phyloP scores from a whole-genome alignment of 768 basidiomycete species.

The Amylocystis lapponica region DNA sequence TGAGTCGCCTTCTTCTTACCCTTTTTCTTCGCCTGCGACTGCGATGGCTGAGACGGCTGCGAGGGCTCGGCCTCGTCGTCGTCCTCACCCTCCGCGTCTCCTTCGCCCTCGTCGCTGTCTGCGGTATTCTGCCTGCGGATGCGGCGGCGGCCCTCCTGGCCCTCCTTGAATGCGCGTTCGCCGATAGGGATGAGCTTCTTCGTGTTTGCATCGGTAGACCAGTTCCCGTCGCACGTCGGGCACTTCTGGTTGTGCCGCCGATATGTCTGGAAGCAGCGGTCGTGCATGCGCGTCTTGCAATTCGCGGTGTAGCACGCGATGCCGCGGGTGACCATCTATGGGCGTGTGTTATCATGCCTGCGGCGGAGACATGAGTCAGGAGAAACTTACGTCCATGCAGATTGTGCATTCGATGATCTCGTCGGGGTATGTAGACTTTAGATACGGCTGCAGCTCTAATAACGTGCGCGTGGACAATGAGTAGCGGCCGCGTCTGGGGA shows the following conservation, averaged over 20 bases:
- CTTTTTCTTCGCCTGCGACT: slow-evolving; percentile 18
- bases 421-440: slow-evolving; percentile 67
- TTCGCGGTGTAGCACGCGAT: slow-evolving; percentile 52
- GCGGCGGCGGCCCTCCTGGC: slow-evolving; percentile 39
- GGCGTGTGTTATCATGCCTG: background rate
- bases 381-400: slow-evolving; percentile 55
- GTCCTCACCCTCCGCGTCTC: slow-evolving; percentile 39
- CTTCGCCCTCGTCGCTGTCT: slow-evolving; percentile 31
- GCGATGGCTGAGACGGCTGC: slow-evolving; percentile 20
- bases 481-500: slow-evolving; percentile 46
- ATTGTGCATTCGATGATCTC: slow-evolving; percentile 68
- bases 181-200: slow-evolving; percentile 52
- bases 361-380: background rate
- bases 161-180: slow-evolving; percentile 60
- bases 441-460: slow-evolving; percentile 67
- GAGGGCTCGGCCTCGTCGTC: slow-evolving; percentile 25
- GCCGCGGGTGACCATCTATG: slow-evolving; percentile 65
- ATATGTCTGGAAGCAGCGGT: slow-evolving; percentile 54
- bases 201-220: slow-evolving; percentile 49
- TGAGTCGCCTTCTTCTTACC: slow-evolving; percentile 20
- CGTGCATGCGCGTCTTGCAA: slow-evolving; percentile 62
- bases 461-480: slow-evolving; percentile 71
- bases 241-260: slow-evolving; percentile 42
- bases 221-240: slow-evolving; percentile 51
- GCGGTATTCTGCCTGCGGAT: slow-evolving; percentile 14